Evolutionary conservation across 305 asterid species (phyloP).

Genomic region (Lippia alba): DNA sequence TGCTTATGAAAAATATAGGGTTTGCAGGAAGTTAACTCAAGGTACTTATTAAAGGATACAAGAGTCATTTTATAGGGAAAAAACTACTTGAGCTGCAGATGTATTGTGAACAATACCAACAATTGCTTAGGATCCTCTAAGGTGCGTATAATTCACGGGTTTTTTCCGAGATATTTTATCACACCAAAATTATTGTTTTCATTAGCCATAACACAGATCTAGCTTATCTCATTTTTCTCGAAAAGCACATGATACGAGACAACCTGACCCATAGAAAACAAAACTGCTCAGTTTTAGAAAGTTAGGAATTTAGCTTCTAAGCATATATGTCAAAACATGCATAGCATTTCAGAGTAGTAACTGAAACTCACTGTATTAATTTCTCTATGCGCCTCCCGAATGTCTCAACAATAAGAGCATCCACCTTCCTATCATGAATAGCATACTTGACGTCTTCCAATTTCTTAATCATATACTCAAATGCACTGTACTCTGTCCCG

Average conservation of each 20-base stretch:
- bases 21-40: too few species aligned
- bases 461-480: constrained; percentile 84
- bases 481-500: constrained; percentile 71
- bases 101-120: too few species aligned
- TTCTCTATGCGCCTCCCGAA: constrained; percentile 97
- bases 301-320: constrained; percentile 16
- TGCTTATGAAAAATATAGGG: too few species aligned
- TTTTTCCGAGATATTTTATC: too few species aligned
- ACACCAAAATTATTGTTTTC: too few species aligned
- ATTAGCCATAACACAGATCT: neutral
- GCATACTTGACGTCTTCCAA: constrained; percentile 89
- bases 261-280: constrained; percentile 2
- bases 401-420: constrained; percentile 99
- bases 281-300: constrained; percentile 25
- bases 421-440: constrained; percentile 95
- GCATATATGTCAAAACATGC: constrained; percentile 29
- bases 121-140: too few species aligned
- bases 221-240: constrained; percentile 26
- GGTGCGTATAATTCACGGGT: too few species aligned
- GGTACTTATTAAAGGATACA: too few species aligned
- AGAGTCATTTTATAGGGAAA: too few species aligned
- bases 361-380: constrained; percentile 84
- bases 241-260: constrained; percentile 10
- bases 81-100: neutral
- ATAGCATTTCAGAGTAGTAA: constrained; percentile 37